Conservation (phyloP, 805 yeast genomes). For the Kurtzmaniella fragi region DNA sequence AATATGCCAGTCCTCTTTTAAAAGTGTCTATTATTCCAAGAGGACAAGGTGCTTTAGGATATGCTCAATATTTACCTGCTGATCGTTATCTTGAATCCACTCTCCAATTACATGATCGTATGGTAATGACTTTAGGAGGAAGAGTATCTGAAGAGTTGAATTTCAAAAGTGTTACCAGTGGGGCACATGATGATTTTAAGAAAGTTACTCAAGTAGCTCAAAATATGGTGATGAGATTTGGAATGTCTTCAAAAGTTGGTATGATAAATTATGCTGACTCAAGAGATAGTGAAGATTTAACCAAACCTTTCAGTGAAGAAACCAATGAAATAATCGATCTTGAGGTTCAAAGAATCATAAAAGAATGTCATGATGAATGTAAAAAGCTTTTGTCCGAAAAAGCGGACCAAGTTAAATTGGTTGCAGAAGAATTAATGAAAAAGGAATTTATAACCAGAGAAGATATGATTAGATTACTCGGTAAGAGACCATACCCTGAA, state of each 20-base stretch:
- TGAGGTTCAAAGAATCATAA: slow-evolving; percentile 76
- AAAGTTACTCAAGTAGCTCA: slow-evolving; percentile 93
- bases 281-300: slow-evolving; percentile 58
- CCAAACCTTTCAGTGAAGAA: slow-evolving; percentile 86
- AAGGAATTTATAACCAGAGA: slow-evolving; percentile 92
- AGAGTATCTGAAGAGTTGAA: slow-evolving; percentile 94
- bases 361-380: slow-evolving; percentile 71
- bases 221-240: slow-evolving; percentile 86
- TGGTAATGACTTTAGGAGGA: slow-evolving; percentile 97
- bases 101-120: slow-evolving; percentile 77
- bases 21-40: slow-evolving; percentile 97
- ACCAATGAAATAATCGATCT: slow-evolving; percentile 77
- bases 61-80: slow-evolving; percentile 95
- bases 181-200: slow-evolving; percentile 95
- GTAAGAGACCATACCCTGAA: slow-evolving; percentile 89
- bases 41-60: slow-evolving; percentile 95
- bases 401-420: slow-evolving; percentile 68
- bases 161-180: slow-evolving; percentile 88
- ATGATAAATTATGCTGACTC: slow-evolving; percentile 70
- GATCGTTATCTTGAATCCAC: slow-evolving; percentile 78
- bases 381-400: slow-evolving; percentile 62
- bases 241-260: slow-evolving; percentile 90
- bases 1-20: slow-evolving; percentile 86
- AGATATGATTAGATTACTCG: slow-evolving; percentile 85
- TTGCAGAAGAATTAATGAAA: slow-evolving; percentile 79